Percentiles rank a stretch among this genome's conserved stretches.
phyloP scores from a whole-genome alignment of 148 eudicot genomes.

The Rhododendron williamsianum region DNA sequence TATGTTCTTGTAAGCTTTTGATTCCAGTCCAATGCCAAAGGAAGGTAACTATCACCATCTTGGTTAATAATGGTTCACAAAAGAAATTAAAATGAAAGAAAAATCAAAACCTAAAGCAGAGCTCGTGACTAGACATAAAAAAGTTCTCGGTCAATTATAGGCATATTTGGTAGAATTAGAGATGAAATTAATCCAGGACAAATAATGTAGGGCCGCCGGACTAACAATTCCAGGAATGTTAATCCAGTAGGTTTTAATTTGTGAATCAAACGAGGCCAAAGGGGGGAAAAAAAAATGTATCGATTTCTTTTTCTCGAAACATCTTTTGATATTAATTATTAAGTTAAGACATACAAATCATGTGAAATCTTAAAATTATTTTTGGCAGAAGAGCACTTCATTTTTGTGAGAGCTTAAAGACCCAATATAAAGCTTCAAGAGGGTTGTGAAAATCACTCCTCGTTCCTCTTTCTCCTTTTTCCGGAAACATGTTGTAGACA shows the following conservation, averaged over 20 bases:
- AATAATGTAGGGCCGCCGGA: too few species aligned
- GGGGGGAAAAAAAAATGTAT: too few species aligned
- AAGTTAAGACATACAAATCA: background rate
- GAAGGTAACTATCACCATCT: background rate
- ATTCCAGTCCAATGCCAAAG: background rate
- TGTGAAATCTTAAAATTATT: background rate
- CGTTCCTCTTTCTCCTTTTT: background rate
- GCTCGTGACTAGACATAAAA: background rate
- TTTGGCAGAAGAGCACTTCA: background rate
- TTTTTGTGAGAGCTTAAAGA: background rate
- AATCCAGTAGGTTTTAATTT: too few species aligned
- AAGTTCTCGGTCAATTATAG: too few species aligned
- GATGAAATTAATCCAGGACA: too few species aligned
- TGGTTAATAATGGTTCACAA: background rate
- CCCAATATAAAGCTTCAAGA: background rate
- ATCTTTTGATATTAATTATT: background rate
- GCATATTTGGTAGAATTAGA: too few species aligned
- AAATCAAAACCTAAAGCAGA: background rate
- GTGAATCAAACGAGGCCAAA: too few species aligned
- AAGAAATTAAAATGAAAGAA: background rate
- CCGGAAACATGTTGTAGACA: background rate
- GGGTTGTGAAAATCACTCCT: background rate
- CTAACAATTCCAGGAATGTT: too few species aligned
- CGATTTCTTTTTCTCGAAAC: background rate
- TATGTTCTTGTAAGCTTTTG: background rate